These are phyloP conservation scores for Epicoccum sorghinum DNA, from an alignment of 2,329 filamentous ascomycete genomes.

Conservation along the genomic window DNA sequence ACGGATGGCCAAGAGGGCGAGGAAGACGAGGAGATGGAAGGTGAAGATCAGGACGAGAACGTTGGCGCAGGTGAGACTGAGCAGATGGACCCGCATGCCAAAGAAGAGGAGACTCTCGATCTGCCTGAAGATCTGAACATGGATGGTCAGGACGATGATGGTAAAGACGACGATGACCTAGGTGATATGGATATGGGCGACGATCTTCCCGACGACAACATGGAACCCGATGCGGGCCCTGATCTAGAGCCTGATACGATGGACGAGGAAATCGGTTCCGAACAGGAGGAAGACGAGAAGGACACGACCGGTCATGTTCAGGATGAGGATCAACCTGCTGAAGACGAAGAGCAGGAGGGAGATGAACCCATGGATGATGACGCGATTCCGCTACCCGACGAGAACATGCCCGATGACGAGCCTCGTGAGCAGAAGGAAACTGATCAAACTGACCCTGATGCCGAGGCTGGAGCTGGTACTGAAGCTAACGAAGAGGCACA, in stretches of 20 bases:
- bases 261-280: constrained; percentile 41
- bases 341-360: constrained; percentile 54
- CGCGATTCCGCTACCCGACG: constrained; percentile 47
- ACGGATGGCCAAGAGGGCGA: constrained; percentile 67
- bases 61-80: constrained; percentile 71
- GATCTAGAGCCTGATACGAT: constrained; percentile 42
- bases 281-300: constrained; percentile 44
- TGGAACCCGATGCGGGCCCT: constrained; percentile 32
- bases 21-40: constrained; percentile 60
- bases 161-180: constrained; percentile 58
- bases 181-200: constrained; percentile 47
- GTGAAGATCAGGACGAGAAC: constrained; percentile 66
- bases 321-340: constrained; percentile 51
- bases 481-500: constrained; percentile 64
- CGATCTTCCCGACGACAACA: constrained; percentile 41
- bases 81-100: constrained; percentile 73
- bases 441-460: constrained; percentile 57
- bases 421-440: constrained; percentile 55
- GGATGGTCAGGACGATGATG: constrained; percentile 67
- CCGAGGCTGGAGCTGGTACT: constrained; percentile 68
- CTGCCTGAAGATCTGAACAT: constrained; percentile 88
- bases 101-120: constrained; percentile 82
- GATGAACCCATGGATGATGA: constrained; percentile 55
- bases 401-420: constrained; percentile 59
- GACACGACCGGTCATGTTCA: constrained; percentile 45